Conservation (phyloP, 2,329 filamentous ascomycete species). For the Shiraia sp. region DNA sequence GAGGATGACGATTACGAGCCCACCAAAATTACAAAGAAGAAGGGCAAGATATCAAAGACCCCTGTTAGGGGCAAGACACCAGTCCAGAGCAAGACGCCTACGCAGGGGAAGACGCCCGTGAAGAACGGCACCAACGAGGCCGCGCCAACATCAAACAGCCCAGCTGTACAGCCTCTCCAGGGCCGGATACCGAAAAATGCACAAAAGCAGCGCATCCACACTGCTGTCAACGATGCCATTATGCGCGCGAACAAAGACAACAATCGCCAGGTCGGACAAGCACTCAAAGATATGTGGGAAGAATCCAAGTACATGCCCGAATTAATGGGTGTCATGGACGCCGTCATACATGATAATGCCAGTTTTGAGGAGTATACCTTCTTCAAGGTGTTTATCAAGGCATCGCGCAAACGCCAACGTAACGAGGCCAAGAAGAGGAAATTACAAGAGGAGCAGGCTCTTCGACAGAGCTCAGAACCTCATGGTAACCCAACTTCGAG, state of each 20-base stretch:
- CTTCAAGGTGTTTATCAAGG: constrained; percentile 51
- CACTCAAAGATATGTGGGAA: constrained; percentile 49
- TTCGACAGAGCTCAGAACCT: constrained; percentile 38
- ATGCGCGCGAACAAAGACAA: constrained; percentile 44
- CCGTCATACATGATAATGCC: constrained; percentile 47
- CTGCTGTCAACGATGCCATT: constrained; percentile 49
- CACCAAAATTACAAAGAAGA: constrained; percentile 38
- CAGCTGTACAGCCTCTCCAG: constrained; percentile 18
- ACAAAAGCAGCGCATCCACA: constrained; percentile 32
- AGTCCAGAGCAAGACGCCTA: constrained; percentile 37
- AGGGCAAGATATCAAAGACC: constrained; percentile 33
- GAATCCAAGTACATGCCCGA: constrained; percentile 43
- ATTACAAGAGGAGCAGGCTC: constrained; percentile 17
- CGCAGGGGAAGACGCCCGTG: constrained; percentile 30
- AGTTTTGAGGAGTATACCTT: constrained; percentile 43
- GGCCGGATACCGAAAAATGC: constrained; percentile 13
- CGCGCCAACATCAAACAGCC: constrained; percentile 20
- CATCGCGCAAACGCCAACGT: constrained; percentile 38
- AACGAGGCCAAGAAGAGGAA: constrained; percentile 26
- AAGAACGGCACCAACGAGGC: constrained; percentile 29
- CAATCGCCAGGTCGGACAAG: constrained; percentile 33
- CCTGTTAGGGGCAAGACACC: constrained; percentile 41
- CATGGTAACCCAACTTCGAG: constrained; percentile 21
- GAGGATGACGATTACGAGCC: constrained; percentile 54
- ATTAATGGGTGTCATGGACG: constrained; percentile 48